phyloP scores from a whole-genome alignment of 331 rosid genomes.

The Pyrus hybrid region DNA sequence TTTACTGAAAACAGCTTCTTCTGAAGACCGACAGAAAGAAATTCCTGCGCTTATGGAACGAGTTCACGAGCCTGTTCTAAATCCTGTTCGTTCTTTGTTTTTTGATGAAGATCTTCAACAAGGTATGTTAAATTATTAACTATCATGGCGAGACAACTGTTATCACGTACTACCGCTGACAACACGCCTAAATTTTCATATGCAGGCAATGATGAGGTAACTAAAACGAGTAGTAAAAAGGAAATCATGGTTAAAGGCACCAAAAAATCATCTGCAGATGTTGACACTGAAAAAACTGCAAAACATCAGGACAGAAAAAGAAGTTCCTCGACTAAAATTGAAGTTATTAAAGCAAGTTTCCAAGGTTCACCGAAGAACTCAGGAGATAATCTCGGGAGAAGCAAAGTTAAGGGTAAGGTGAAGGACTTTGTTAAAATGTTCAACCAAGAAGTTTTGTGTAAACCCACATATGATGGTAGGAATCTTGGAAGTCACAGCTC shows the following conservation, averaged over 20 bases:
- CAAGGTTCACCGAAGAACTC: constrained; percentile 29
- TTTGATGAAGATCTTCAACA: constrained; percentile 24
- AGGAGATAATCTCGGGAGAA: constrained; percentile 37
- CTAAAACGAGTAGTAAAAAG: constrained; percentile 9
- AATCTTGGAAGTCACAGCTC: constrained; percentile 31
- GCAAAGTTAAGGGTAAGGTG: constrained; percentile 55
- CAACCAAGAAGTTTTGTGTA: constrained; percentile 51
- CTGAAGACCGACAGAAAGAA: constrained; percentile 21
- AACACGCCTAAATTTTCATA: constrained; percentile 3
- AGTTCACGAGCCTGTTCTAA: constrained; percentile 26
- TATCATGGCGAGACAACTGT: background rate
- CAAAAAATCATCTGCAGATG: constrained; percentile 26
- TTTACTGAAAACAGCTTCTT: constrained; percentile 7
- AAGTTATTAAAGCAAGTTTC: constrained; percentile 24
- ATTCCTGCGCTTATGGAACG: constrained; percentile 1
- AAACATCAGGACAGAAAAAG: constrained; percentile 33
- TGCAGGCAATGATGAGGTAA: constrained; percentile 30
- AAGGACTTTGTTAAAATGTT: constrained; percentile 76
- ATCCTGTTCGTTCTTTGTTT: constrained; percentile 26
- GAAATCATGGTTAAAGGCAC: constrained; percentile 28
- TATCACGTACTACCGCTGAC: constrained; percentile 6
- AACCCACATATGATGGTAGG: constrained; percentile 22
- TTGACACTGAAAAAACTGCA: constrained; percentile 17
- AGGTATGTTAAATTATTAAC: constrained; percentile 28
- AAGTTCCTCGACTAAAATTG: constrained; percentile 21